Base-by-base conservation (phyloP, 306 rosid genomes). In the Citrullus amarus region DNA sequence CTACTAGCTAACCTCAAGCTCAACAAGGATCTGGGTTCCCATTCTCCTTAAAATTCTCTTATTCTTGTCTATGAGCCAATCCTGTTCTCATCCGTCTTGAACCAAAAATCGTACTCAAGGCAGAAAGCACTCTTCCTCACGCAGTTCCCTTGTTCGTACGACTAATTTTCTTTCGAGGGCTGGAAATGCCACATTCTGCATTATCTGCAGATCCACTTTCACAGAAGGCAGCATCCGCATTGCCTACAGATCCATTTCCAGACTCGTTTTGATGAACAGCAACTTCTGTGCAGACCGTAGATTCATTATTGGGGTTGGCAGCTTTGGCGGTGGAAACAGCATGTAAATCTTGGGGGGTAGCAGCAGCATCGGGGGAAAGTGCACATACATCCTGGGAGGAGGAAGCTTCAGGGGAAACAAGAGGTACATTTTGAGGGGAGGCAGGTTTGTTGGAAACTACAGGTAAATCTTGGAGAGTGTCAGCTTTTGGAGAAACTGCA, bases 161-260 rank as follows among this genome's bases (percentile, higher is more conserved):
- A 53, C 78, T 53, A 17, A 74, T 34, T 54, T 74, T 53, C 60
- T 74, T 74, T 32, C 78, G 63, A 54, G 78, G 78, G 63, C 78
- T 53, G 60, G 60, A 30, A 28, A 30, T 4, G 16, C 5, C 44
- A 6, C 61, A 73, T 50, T 73, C 77, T 14, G 59, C 43, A 28
- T 18, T 20, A 41, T 68, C 75, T 43, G 54, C 54, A 68, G 55
- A 1, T 68, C 17, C 75, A 20, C 75, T 68, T 20, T 43, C 76
- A 46, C 4, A 17, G 2, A 43, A 48, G 57, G 55, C 55, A 43
- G 75, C 9, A 6, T 30, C 77, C 28, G 4, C 62, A 34, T 53
- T 54, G 30, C 46, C 62, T 9, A 11, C 22, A 73, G 78, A 34
- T 73, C 32, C 43, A 36, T 53, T 32, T 54, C 9, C 78, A 74